phyloP scores from a whole-genome alignment of 768 basidiomycete species.

The Pulveroboletus ravenelii region DNA sequence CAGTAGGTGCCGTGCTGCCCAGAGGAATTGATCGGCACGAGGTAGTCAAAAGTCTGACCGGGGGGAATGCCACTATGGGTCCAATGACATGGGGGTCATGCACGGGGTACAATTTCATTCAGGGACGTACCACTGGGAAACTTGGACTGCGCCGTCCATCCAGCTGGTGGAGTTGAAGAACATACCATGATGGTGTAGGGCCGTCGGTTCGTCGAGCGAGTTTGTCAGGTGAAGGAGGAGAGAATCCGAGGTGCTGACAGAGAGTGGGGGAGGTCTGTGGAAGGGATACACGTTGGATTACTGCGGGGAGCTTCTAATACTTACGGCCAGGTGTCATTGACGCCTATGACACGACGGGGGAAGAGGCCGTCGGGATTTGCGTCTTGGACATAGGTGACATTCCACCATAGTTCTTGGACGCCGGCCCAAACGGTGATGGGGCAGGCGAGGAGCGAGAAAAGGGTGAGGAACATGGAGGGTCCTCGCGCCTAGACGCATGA shows the following conservation, averaged over 20 bases:
- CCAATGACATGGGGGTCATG: neutral
- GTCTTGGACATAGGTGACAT: slow-evolving; percentile 76
- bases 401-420: slow-evolving; percentile 81
- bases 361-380: slow-evolving; percentile 83
- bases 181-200: slow-evolving; percentile 93
- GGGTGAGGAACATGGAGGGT: neutral
- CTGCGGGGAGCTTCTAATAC: slow-evolving; percentile 26
- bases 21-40: slow-evolving; percentile 62
- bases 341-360: slow-evolving; percentile 73
- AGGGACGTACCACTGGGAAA: slow-evolving; percentile 70
- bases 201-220: slow-evolving; percentile 58
- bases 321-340: slow-evolving; percentile 93
- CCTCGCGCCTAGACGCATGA: too few relatives aligned
- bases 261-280: slow-evolving; percentile 74
- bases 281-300: neutral
- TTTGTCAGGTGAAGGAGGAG: slow-evolving; percentile 77
- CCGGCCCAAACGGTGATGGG: slow-evolving; percentile 50
- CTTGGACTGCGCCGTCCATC: slow-evolving; percentile 83
- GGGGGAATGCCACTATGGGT: slow-evolving; percentile 67
- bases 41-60: slow-evolving; percentile 66
- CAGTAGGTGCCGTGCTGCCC: slow-evolving; percentile 80
- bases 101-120: too few relatives aligned
- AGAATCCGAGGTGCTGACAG: slow-evolving; percentile 65
- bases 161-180: slow-evolving; percentile 84
- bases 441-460: slow-evolving; percentile 14